Evolutionary conservation across 2,329 filamentous ascomycete species (phyloP), one percentile per base, ranked within the genome.

Genomic region (Paraphaeosphaeria minitans): DNA sequence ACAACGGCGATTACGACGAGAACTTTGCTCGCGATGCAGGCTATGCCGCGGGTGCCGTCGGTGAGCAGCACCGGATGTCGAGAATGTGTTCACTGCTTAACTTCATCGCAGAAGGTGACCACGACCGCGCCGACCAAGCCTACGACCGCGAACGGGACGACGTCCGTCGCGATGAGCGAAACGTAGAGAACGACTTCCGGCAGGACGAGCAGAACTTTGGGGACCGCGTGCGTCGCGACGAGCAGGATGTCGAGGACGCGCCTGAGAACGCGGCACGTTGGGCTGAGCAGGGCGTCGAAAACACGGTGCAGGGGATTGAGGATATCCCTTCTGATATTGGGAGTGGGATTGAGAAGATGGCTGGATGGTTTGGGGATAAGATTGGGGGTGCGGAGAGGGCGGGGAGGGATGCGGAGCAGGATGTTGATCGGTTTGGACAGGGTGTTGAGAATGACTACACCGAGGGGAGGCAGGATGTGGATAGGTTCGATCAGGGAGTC

Each of bases 201-300:
- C 43, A 46, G 22, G 43, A n/a, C n/a, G 43, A 46, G 43, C 43
- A 46, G 10, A 46, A 46, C 22, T 46, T 46, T 16, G 43, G 29
- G 43, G 29, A 46, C 43, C 43, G 43, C 43, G 43, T 46, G 12
- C 43, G 13, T 16, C 43, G 43, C 22, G 43, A 46, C 22, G 43
- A 46, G 43, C 43, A 46, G 27, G 43, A 22, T 29, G 22, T 46
- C 12, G 43, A 46, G 43, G 43, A 46, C 13, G 43, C 43, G 5
- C 43, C 43, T 12, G 43, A 4, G 12, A 46, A 46, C n/a, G 22
- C 43, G 16, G 43, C 43, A 27, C 43, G 43, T 22, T 46, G 43
- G 43, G 43, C 43, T 46, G 43, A 46, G 22, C 43, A 46, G 27
- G 43, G 43, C 22, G 21, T 46, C 8, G 43, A 46, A 2, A 46